Evolutionary conservation across 2,329 filamentous ascomycete genomes (phyloP), one percentile per base, ranked within the genome.

Genomic region (Phaeosphaeriaceae sp.): DNA sequence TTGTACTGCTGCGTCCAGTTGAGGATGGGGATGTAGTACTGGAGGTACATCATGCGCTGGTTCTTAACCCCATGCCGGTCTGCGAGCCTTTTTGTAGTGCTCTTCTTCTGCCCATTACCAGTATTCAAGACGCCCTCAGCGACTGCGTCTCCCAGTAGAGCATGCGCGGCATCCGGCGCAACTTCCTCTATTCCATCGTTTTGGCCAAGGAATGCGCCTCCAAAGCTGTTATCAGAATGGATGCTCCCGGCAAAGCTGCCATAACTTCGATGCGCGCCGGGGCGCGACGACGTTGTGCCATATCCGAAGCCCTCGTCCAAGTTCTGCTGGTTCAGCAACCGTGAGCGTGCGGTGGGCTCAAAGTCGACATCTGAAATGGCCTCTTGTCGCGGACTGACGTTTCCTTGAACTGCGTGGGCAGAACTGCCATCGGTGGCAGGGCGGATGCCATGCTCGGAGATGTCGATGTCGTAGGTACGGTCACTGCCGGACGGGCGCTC

Each of bases 1-100:
- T 86, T 88, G 78, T 99, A 99, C 79, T 97, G 92, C 52, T 83
- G 84, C 61, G 96, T 89, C 95, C 95, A 99, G 63, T 90, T 93
- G 65, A 97, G 81, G 61, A 93, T 91, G 0, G 95, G 95, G 47
- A 99, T 83, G 75, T 99, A 99, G 81, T 99, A 98, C 3, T 90
- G 88, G 60, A 97, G 79, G 74, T 98, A 93, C 92, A 96, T 93
- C 61, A 86, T 82, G 57, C 86, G 84, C 21, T 86, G 88, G 72
- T 92, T 88, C 70, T 88, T 88, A 68, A 96, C 84, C 27, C 92
- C 91, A 69, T 94, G 88, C 51, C 84, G 84, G 68, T 89, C 85
- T 7, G 91, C 90, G 40, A 96, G 83, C 67, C 85, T 88, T 61
- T 86, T 87, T 51, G 91, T 93, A 13, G 88, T 90, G 64, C 87